phyloP scores from a whole-genome alignment of 192 early-diverging fungal species.

The Coemansia sp. region DNA sequence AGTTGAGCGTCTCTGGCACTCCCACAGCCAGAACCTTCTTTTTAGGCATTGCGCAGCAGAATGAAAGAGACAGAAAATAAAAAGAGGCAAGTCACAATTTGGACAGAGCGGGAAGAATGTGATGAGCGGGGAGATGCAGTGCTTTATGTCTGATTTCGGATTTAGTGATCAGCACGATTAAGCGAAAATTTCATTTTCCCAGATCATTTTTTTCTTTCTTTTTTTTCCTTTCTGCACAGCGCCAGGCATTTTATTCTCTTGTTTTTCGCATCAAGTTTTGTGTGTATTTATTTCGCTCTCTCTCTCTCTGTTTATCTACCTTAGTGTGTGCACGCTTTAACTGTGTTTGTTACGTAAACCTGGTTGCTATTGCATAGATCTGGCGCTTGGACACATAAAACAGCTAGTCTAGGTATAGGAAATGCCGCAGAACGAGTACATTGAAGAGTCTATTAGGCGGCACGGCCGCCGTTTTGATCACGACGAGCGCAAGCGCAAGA shows the following conservation, averaged over 20 bases:
- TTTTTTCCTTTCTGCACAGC: neutral
- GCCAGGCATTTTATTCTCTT: neutral
- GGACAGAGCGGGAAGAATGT: no score
- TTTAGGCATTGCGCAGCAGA: neutral
- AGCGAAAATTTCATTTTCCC: neutral
- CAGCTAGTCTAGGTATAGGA: neutral
- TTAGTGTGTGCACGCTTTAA: no score
- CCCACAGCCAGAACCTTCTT: conserved; percentile 17
- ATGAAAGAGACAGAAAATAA: neutral
- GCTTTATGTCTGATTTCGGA: neutral
- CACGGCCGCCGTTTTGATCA: conserved; percentile 95
- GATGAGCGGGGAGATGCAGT: no score
- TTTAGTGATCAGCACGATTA: neutral
- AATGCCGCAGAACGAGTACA: conserved; percentile 94
- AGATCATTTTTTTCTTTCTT: neutral
- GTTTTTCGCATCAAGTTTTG: neutral
- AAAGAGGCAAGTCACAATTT: no score
- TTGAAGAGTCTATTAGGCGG: conserved; percentile 96
- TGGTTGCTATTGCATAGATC: neutral
- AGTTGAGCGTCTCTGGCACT: conserved; percentile 24
- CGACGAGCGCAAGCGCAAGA: conserved; percentile 96
- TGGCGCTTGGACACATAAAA: neutral
- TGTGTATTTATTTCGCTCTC: neutral
- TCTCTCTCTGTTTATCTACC: neutral
- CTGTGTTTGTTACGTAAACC: no score